Evolutionary conservation across 306 rosid genomes (phyloP).

Genomic region (Quercus alba): DNA sequence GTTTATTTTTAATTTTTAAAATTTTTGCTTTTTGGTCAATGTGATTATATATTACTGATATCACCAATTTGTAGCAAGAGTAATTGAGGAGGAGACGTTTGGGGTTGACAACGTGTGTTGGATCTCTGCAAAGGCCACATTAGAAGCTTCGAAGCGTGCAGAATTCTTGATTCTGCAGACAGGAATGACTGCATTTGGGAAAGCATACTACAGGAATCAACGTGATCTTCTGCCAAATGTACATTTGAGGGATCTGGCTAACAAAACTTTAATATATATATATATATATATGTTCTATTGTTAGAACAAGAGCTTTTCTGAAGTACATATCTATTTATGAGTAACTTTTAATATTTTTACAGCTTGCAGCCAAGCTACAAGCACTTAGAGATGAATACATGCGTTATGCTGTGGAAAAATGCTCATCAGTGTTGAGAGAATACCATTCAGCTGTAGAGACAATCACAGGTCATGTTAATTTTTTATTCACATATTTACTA

Average conservation of each 20-base stretch:
- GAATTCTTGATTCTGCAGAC: constrained; percentile 90
- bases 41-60: constrained; percentile 10
- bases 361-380: constrained; percentile 92
- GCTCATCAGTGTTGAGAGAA: constrained; percentile 67
- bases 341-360: constrained; percentile 25
- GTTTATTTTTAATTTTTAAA: constrained; percentile 6
- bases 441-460: constrained; percentile 82
- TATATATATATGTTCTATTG: neutral
- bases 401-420: constrained; percentile 84
- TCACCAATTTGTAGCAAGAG: constrained; percentile 61
- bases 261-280: constrained; percentile 17
- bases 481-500: constrained; percentile 19
- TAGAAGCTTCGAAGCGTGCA: constrained; percentile 77
- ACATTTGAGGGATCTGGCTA: constrained; percentile 31
- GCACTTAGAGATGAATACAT: constrained; percentile 92
- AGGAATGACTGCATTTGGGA: constrained; percentile 98
- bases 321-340: neutral
- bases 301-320: neutral
- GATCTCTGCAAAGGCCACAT: constrained; percentile 89
- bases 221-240: constrained; percentile 94
- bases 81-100: constrained; percentile 94
- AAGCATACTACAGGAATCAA: constrained; percentile 77
- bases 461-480: constrained; percentile 69
- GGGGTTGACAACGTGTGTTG: constrained; percentile 93
- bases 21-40: constrained; percentile 13